Evolutionary conservation across 2,329 filamentous ascomycete species (phyloP), one percentile per base, ranked within the genome.

Genomic region (Alternaria sp.): DNA sequence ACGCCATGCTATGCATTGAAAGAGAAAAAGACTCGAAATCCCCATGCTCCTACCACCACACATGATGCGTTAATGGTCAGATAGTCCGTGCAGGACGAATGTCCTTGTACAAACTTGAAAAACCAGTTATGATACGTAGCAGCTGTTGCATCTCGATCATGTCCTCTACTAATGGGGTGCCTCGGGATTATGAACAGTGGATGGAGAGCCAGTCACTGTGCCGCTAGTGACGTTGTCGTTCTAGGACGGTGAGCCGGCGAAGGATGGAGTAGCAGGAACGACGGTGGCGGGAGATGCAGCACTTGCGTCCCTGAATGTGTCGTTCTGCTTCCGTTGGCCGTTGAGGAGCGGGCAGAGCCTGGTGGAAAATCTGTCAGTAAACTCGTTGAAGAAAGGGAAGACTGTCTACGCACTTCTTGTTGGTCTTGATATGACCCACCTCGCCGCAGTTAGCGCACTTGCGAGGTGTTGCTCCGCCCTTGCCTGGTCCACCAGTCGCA

Each of bases 371-470:
- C 15, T 52, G 65, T 77, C 69, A 78, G 71, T 60, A 56, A 64
- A 28, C 17, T 26, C 8, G 5, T 23, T 43, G 30, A 47, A 58
- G 57, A 43, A 23, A 54, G 57, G 47, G 25, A 51, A 12, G 36
- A 13, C 46, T 21, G 30, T 23, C 32, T 21, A 52, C 70, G 54
- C 64, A 96, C 93, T 97, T 98, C 84, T 97, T 97, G 85, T 98
- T 98, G 51, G 95, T 98, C 82, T 97, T 97, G 85, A 99, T 99
- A 77, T 99, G 96, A 30, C 96, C 96, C 58, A 97, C 91, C 80
- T 96, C 92, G 54, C 96, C 96, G 82, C 96, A 99, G 81, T 97
- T 98, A 70, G 96, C 96, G 82, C 96, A 99, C 83, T 98, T 98
- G 74, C 96, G 88, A 59, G 86, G 85, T 11, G 88, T 90, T 47